These are phyloP conservation scores for Arthrobotrys musiformis DNA, from an alignment of 2,329 filamentous ascomycete genomes.

Conservation along the genomic window DNA sequence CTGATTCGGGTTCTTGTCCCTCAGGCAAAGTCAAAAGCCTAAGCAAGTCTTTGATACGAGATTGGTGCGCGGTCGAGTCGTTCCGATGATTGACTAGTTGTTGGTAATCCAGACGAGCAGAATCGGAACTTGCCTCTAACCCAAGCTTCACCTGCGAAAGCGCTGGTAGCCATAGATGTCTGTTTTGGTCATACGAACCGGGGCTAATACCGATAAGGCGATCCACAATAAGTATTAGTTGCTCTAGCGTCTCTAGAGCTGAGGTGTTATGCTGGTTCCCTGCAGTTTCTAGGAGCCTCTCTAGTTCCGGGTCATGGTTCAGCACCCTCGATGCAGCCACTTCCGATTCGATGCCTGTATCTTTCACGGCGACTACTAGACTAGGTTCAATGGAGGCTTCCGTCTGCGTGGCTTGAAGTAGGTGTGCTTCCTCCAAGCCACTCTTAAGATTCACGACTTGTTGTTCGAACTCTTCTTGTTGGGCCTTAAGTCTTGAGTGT, in stretches of 20 bases:
- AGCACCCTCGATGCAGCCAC: background rate
- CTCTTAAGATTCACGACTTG: conserved; percentile 74
- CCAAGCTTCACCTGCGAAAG: conserved; percentile 27
- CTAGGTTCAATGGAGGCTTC: background rate
- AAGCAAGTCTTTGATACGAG: conserved; percentile 17
- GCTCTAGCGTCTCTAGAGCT: background rate
- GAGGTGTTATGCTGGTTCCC: conserved; percentile 1
- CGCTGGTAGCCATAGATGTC: background rate
- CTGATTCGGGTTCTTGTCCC: background rate
- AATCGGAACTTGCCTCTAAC: conserved; percentile 16
- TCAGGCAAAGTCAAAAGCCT: background rate
- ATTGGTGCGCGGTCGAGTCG: background rate
- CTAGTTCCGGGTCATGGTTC: conserved; percentile 2
- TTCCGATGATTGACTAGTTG: conserved; percentile 13
- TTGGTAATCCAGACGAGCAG: conserved; percentile 5
- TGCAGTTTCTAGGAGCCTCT: background rate
- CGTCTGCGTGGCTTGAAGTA: conserved; percentile 11
- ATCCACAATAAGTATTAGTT: conserved; percentile 28
- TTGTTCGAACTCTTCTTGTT: conserved; percentile 78
- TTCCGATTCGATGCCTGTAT: background rate
- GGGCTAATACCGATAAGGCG: conserved; percentile 9
- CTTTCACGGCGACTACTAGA: no score
- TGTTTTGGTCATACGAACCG: background rate
- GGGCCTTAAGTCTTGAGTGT: conserved; percentile 75
- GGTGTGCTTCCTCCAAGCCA: conserved; percentile 35